Conservation (phyloP, 768 basidiomycete species). For the Russula griseocarnosa region DNA sequence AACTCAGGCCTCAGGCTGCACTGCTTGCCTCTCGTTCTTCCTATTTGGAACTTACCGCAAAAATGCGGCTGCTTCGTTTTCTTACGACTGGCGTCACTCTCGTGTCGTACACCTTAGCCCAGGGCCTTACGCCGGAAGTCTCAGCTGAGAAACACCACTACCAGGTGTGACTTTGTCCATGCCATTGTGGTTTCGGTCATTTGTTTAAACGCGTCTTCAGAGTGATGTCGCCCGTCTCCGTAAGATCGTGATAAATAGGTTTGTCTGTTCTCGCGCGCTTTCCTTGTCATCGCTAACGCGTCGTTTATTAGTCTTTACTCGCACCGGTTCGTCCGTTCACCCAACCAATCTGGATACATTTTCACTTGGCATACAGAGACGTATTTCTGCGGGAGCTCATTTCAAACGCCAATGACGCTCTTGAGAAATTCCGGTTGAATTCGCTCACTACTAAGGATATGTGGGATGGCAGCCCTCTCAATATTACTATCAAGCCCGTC, state of each 20-base stretch:
- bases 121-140: constrained; percentile 33
- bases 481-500: constrained; percentile 83
- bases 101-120: constrained; percentile 45
- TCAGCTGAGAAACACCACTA: constrained; percentile 60
- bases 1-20: too few species aligned
- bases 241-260: constrained; percentile 91
- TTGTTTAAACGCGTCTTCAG: constrained; percentile 39
- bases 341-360: background rate
- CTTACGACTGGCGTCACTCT: constrained; percentile 44
- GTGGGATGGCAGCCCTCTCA: constrained; percentile 69
- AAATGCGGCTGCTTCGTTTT: constrained; percentile 54
- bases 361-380: constrained; percentile 44
- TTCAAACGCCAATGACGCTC: constrained; percentile 93
- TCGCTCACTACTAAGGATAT: constrained; percentile 72
- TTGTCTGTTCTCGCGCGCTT: background rate
- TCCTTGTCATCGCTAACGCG: constrained; percentile 24
- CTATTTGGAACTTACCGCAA: background rate
- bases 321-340: constrained; percentile 52
- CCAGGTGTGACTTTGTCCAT: constrained; percentile 45
- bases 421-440: constrained; percentile 89
- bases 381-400: constrained; percentile 87
- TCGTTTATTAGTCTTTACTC: constrained; percentile 63
- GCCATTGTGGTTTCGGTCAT: background rate
- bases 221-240: constrained; percentile 91
- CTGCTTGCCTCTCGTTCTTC: background rate